A percentile compares a stretch with the other conserved stretches of the same genome.
phyloP scores from a whole-genome alignment of 768 basidiomycete genomes.

The Xanthoconium stramineum region DNA sequence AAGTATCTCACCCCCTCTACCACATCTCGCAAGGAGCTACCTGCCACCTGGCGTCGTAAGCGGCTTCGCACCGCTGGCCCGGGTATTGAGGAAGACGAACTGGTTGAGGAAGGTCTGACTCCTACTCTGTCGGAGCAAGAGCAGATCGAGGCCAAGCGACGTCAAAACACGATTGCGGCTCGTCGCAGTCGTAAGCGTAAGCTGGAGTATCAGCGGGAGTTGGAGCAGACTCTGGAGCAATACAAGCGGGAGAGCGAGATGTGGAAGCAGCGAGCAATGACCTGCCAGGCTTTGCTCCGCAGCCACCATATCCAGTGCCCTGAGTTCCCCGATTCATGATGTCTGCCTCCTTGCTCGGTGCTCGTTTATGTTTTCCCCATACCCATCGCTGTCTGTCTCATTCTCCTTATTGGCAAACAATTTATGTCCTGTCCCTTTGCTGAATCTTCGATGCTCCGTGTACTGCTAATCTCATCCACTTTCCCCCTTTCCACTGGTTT shows the following conservation, averaged over 20 bases:
- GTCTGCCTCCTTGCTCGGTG: neutral
- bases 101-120: slow-evolving; percentile 20
- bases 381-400: neutral
- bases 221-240: slow-evolving; percentile 55
- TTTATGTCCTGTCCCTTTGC: slow-evolving; percentile 1
- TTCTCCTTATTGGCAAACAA: slow-evolving; percentile 11
- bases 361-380: slow-evolving; percentile 8
- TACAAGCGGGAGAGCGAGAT: slow-evolving; percentile 57
- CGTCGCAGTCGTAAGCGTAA: slow-evolving; percentile 76
- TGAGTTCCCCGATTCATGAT: slow-evolving; percentile 37
- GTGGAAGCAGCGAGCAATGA: slow-evolving; percentile 56
- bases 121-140: slow-evolving; percentile 55
- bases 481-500: slow-evolving; percentile 43
- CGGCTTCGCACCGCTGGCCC: slow-evolving; percentile 49
- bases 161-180: slow-evolving; percentile 84
- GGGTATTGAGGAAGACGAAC: slow-evolving; percentile 47
- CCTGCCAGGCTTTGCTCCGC: slow-evolving; percentile 48
- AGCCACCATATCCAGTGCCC: slow-evolving; percentile 59
- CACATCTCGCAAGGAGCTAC: slow-evolving; percentile 78
- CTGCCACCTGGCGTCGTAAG: slow-evolving; percentile 66
- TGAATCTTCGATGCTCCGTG: slow-evolving; percentile 46
- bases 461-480: slow-evolving; percentile 28
- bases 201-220: slow-evolving; percentile 59
- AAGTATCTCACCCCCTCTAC: slow-evolving; percentile 68
- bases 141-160: slow-evolving; percentile 74